Evolutionary conservation across 129 eudicot species (phyloP).

Genomic region (Apium graveolens): DNA sequence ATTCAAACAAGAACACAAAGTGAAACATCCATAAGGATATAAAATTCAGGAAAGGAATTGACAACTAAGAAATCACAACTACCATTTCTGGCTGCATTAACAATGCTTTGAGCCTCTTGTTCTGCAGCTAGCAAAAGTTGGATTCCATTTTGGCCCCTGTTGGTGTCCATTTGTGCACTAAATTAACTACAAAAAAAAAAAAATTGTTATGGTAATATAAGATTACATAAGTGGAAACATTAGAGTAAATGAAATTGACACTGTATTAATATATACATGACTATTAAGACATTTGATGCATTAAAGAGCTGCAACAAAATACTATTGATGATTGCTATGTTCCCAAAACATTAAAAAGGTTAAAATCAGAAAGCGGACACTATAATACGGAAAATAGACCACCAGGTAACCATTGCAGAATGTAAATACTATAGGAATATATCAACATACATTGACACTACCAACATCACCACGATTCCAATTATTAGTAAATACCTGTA

Average conservation of each 20-base stretch:
- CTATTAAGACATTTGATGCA: background rate
- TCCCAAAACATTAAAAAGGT: background rate
- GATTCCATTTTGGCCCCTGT: slow-evolving; percentile 85
- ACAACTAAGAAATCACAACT: slow-evolving; percentile 11
- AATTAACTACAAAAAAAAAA: background rate
- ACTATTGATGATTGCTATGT: background rate
- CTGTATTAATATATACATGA: background rate
- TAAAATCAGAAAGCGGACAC: too few relatives aligned
- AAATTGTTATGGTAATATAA: background rate
- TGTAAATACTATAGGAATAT: too few relatives aligned
- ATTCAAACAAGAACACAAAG: background rate
- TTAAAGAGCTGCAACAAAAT: background rate
- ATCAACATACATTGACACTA: too few relatives aligned
- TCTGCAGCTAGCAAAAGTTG: slow-evolving; percentile 80
- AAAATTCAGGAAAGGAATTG: background rate
- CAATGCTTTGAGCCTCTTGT: slow-evolving; percentile 89
- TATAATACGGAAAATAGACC: too few relatives aligned
- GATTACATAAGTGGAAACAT: background rate
- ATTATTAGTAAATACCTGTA: too few relatives aligned
- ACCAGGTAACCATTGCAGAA: too few relatives aligned
- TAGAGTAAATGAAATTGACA: background rate
- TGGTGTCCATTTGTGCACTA: slow-evolving; percentile 41
- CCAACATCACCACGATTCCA: too few relatives aligned
- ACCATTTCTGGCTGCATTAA: slow-evolving; percentile 77
- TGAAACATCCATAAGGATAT: background rate